Base-by-base conservation (phyloP, 768 basidiomycete species). In the Kwoniella botswanensis region DNA sequence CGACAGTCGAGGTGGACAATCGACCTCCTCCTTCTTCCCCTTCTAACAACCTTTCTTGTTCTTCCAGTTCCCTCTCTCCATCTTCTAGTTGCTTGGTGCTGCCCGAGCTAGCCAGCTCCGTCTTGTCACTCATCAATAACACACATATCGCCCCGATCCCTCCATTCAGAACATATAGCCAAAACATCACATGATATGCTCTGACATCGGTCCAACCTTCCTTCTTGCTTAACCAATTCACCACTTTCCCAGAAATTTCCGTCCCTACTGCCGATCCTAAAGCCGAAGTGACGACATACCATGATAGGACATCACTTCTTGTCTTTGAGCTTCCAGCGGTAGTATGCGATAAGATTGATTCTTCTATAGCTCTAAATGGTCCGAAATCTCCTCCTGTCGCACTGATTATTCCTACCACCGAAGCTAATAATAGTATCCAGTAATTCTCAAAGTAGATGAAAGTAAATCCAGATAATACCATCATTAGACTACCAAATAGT, bases 291-390 rank as follows among this genome's bases (percentile, higher is more conserved):
- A 72, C 73, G 15, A 70, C 67, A 54, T 74, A 74, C 74, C 76
- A 78, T 5, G 76, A 65, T 46, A 78, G 58, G 43, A 77, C 77
- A 58, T 74, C 62, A 26, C 42, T 66, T 18, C 76, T 53, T 3
- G 67, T 63, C 17, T 76, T 68, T 9, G 46, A 50, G 26, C 24
- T 60, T 15, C 54, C 24, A 2, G 68, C 65, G 1, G 79, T 76
- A n/a, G 76, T 50, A 46, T 76, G 71, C 21, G 79, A 76, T 55
- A 78, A 53, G n/a, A 78, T 76, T 9, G 79, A 80, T 56, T 80
- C 79, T 54, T 80, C 79, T 42, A 80, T 75, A 3, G 79, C 76
- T 62, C 79, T 66, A 59, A 80, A 80, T 11, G 79, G 79, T 4
- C 79, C 79, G 62, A 78, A 76, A 43, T 80, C 79, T 5, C 64